Evolutionary conservation across 441 rosid genomes (phyloP), one percentile per base, ranked within the genome.

Genomic region (Populus hybrid): DNA sequence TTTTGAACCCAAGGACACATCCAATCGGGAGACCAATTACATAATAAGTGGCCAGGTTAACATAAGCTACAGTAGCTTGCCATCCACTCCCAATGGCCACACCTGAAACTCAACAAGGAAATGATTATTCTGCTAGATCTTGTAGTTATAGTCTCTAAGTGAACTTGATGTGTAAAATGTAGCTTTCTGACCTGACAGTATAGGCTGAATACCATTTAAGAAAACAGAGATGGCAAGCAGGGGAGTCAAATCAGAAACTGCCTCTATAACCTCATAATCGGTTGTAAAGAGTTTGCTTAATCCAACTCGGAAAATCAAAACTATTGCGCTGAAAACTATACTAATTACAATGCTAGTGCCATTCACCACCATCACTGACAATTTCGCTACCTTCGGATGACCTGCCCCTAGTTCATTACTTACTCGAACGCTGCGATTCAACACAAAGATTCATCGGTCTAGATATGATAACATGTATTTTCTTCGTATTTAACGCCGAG

Each of bases 51-150:
- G 88, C 85, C 36, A 94, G 69, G 74, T 92, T 94, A 35, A 94
- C 91, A 79, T 91, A 94, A 14, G 98, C 98, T 81, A 94, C 98
- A 35, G 89, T 87, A 40, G 89, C 89, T 86, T 94, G 98, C 97
- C 98, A 89, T 18, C 98, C 97, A 77, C 95, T 89, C n/a, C 98
- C 98, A 82, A 94, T 91, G 5, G 98, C 96, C 75, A 92, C 96
- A 9, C 96, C 95, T 91, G 78, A 16, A 67, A 69, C 67, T 42
- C 77, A 35, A 66, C 21, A 78, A 16, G 16, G 16, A 20, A 14
- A 11, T 28, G 28, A 12, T 10, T 35, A 5, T 2, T 10, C 53
- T 20, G 34, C 67, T 10, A 20, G 32, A 21, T 26, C 7, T 65
- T 46, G 8, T 50, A 14, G 12, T 40, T 59, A 42, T 36, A 18